Percentiles rank a stretch among this genome's conserved stretches.
phyloP scores from a whole-genome alignment of 2,329 filamentous ascomycete species.

The Pyricularia sp. region DNA sequence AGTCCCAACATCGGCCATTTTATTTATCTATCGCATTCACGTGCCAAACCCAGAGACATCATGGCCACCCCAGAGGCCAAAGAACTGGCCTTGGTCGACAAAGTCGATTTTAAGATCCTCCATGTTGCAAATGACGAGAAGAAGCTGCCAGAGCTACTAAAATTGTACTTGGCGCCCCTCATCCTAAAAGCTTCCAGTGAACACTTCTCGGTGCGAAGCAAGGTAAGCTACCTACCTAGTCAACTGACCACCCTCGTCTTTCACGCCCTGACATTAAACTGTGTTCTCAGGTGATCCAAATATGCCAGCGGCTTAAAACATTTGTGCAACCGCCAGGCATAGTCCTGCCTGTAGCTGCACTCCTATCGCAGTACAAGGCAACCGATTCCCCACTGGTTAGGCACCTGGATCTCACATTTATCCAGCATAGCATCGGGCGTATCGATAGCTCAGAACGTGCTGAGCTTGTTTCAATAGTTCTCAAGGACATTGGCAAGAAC shows the following conservation, averaged over 20 bases:
- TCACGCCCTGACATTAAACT: not conserved
- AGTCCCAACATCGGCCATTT: not conserved
- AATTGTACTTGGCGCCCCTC: slow-evolving; percentile 70
- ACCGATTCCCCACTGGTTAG: slow-evolving; percentile 65
- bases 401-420: slow-evolving; percentile 81
- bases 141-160: slow-evolving; percentile 70
- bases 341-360: slow-evolving; percentile 70
- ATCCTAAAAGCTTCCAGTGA: slow-evolving; percentile 82
- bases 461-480: slow-evolving; percentile 60
- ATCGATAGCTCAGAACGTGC: slow-evolving; percentile 51
- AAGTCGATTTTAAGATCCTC: slow-evolving; percentile 73
- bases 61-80: slow-evolving; percentile 23
- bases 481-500: slow-evolving; percentile 56
- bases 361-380: slow-evolving; percentile 86
- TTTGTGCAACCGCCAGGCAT: slow-evolving; percentile 49
- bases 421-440: slow-evolving; percentile 65
- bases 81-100: slow-evolving; percentile 75
- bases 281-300: slow-evolving; percentile 33
- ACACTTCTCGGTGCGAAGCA: slow-evolving; percentile 69
- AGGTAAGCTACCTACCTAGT: slow-evolving; percentile 32
- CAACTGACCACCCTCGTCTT: not conserved
- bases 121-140: slow-evolving; percentile 73
- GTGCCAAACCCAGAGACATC: not conserved
- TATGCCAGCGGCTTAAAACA: slow-evolving; percentile 41
- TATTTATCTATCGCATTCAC: not conserved